Evolutionary conservation across 306 rosid genomes (phyloP).

Genomic region (Parietaria judaica): DNA sequence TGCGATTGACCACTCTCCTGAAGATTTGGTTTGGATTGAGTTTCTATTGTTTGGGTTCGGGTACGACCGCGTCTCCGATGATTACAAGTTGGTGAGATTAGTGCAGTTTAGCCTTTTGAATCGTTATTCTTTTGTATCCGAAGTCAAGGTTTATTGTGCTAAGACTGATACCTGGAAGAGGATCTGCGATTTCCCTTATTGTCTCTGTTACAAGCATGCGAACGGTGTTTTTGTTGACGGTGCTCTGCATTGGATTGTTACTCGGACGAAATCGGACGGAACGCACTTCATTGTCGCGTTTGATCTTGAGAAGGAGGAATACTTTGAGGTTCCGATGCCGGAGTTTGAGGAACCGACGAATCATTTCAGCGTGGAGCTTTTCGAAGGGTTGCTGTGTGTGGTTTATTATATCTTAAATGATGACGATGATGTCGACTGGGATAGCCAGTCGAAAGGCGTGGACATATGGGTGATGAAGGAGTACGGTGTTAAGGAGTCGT

Average conservation of each 20-base stretch:
- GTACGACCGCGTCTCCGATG: not conserved
- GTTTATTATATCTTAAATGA: constrained; percentile 12
- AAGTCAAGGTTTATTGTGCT: not conserved
- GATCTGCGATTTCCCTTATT: not conserved
- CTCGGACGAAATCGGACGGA: not conserved
- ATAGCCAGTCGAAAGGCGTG: not conserved
- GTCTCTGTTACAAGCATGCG: no score
- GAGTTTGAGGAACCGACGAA: constrained; percentile 5
- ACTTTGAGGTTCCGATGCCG: not conserved
- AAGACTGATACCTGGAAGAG: constrained; percentile 1
- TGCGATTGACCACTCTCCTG: not conserved
- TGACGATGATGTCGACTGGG: not conserved
- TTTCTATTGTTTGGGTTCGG: constrained; percentile 13
- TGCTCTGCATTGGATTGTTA: not conserved
- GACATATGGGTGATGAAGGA: constrained; percentile 1
- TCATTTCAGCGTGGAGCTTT: not conserved
- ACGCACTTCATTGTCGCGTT: constrained; percentile 12
- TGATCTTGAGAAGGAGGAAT: not conserved
- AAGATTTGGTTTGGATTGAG: constrained; percentile 8
- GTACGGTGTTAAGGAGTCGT: constrained; percentile 10
- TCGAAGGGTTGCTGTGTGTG: constrained; percentile 14
- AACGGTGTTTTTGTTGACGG: constrained; percentile 33
- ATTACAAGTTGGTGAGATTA: not conserved
- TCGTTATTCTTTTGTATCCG: not conserved
- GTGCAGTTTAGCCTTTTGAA: not conserved